Conservation (phyloP, 163 green algal genomes). For the Chlamydomonas reinhardtii region DNA sequence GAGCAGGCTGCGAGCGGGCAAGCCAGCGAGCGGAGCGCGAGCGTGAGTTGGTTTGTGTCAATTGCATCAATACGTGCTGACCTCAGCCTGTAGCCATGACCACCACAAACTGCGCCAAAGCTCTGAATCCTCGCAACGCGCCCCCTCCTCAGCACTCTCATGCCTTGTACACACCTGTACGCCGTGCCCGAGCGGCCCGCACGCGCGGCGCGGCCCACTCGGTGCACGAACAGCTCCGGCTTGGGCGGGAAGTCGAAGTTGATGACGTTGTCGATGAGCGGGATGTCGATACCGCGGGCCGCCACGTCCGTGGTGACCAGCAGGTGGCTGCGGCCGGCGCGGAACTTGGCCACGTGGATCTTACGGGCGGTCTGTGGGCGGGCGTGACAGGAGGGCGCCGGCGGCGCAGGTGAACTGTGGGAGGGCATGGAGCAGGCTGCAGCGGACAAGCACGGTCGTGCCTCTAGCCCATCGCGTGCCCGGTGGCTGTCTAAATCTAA, state of each 20-base stretch:
- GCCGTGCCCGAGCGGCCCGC: constrained; percentile 81
- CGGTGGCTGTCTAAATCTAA: too few relatives aligned
- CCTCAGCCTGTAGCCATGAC: too few relatives aligned
- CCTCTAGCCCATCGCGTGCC: too few relatives aligned
- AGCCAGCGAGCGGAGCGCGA: too few relatives aligned
- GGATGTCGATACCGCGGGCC: constrained; percentile 97
- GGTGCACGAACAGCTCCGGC: constrained; percentile 97
- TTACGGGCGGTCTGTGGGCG: constrained; percentile 91
- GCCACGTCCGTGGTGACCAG: constrained; percentile 98
- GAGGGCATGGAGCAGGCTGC: too few relatives aligned
- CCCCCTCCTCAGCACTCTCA: too few relatives aligned
- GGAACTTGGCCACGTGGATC: constrained; percentile 96
- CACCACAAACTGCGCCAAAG: too few relatives aligned
- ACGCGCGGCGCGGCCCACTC: constrained; percentile 83
- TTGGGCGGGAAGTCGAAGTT: constrained; percentile 96
- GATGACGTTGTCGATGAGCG: constrained; percentile 97
- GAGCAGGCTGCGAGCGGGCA: constrained; percentile 81
- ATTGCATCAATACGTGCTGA: too few relatives aligned
- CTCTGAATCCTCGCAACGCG: background rate
- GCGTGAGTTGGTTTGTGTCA: too few relatives aligned
- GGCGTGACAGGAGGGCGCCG: background rate
- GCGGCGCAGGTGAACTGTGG: too few relatives aligned
- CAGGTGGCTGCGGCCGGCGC: constrained; percentile 71
- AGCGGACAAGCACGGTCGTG: too few relatives aligned
- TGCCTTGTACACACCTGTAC: background rate